These are phyloP conservation scores for Casuarina equisetifolia DNA, from an alignment of 306 rosid genomes.

Conservation along the genomic window DNA sequence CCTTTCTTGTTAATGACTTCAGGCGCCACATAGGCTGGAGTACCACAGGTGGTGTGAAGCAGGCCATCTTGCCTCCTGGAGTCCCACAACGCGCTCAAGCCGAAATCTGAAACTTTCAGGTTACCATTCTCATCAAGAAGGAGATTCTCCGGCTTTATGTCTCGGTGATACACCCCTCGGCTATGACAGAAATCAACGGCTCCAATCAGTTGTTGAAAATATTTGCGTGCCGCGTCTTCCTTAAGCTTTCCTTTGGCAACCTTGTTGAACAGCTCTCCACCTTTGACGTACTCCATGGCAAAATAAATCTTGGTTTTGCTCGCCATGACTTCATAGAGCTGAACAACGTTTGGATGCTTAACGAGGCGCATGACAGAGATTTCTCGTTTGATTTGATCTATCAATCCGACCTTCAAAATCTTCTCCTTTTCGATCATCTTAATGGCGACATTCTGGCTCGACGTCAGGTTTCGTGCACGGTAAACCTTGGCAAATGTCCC, in stretches of 20 bases:
- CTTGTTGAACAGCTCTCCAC: conserved; percentile 64
- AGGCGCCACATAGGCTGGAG: conserved; percentile 68
- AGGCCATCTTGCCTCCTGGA: conserved; percentile 46
- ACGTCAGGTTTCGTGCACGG: conserved; percentile 43
- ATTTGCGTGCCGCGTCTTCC: conserved; percentile 56
- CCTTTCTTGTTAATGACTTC: conserved; percentile 60
- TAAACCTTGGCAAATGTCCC: conserved; percentile 66
- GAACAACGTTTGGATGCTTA: conserved; percentile 61
- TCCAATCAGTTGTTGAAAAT: conserved; percentile 61
- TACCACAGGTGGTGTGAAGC: conserved; percentile 66
- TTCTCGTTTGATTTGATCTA: conserved; percentile 61
- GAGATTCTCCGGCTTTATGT: conserved; percentile 65
- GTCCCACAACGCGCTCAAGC: conserved; percentile 57
- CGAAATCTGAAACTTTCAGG: conserved; percentile 62
- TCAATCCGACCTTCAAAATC: conserved; percentile 42
- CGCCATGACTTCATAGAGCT: conserved; percentile 68
- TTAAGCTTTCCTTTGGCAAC: conserved; percentile 50
- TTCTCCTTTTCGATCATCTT: conserved; percentile 57
- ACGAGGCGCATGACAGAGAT: conserved; percentile 50
- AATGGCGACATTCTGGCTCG: conserved; percentile 47
- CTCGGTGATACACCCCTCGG: conserved; percentile 62
- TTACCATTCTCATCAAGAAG: conserved; percentile 61
- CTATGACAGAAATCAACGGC: conserved; percentile 65
- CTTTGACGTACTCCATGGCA: conserved; percentile 56
- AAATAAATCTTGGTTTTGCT: conserved; percentile 65